Percentiles rank a stretch among this genome's conserved stretches.
phyloP scores from a whole-genome alignment of 176 grass and related monocot genomes.

The Oryza officinalis region DNA sequence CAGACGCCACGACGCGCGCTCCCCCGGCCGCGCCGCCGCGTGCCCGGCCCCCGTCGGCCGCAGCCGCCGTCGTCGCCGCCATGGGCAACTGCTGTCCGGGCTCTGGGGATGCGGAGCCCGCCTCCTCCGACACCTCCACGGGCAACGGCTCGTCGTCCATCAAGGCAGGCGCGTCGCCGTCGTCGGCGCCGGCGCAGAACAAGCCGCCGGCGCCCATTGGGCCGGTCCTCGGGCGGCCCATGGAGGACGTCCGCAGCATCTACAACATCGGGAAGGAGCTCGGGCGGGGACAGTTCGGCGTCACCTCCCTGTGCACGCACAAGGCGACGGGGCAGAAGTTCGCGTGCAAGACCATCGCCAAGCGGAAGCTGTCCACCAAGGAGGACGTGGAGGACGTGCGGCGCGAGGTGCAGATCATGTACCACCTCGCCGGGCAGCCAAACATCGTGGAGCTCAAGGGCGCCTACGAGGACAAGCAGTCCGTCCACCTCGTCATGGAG shows the following conservation, averaged over 20 bases:
- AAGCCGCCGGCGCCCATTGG: slow-evolving; percentile 63
- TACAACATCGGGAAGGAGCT: slow-evolving; percentile 90
- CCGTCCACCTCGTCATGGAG: slow-evolving; percentile 96
- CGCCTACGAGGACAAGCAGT: slow-evolving; percentile 94
- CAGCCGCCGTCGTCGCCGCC: slow-evolving; percentile 36
- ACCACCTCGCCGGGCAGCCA: slow-evolving; percentile 93
- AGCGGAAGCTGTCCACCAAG: slow-evolving; percentile 86
- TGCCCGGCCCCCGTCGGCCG: slow-evolving; percentile 7
- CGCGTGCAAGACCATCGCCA: slow-evolving; percentile 92
- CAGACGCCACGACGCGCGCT: slow-evolving; percentile 1
- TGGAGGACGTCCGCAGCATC: slow-evolving; percentile 80
- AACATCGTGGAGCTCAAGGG: slow-evolving; percentile 91
- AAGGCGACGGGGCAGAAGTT: slow-evolving; percentile 78
- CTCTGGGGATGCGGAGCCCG: slow-evolving; percentile 53
- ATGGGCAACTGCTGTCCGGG: slow-evolving; percentile 87
- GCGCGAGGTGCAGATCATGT: slow-evolving; percentile 98
- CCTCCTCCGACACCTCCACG: slow-evolving; percentile 21
- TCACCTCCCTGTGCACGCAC: slow-evolving; percentile 89
- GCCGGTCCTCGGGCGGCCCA: slow-evolving; percentile 71
- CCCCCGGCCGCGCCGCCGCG: slow-evolving; percentile 20
- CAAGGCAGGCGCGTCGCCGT: slow-evolving; percentile 31
- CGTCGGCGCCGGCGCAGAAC: slow-evolving; percentile 28
- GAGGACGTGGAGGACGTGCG: slow-evolving; percentile 96
- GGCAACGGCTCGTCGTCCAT: slow-evolving; percentile 28
- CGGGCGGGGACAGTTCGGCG: slow-evolving; percentile 88